phyloP scores from a whole-genome alignment of 257 asterid genomes.

The Schizonepeta tenuifolia region DNA sequence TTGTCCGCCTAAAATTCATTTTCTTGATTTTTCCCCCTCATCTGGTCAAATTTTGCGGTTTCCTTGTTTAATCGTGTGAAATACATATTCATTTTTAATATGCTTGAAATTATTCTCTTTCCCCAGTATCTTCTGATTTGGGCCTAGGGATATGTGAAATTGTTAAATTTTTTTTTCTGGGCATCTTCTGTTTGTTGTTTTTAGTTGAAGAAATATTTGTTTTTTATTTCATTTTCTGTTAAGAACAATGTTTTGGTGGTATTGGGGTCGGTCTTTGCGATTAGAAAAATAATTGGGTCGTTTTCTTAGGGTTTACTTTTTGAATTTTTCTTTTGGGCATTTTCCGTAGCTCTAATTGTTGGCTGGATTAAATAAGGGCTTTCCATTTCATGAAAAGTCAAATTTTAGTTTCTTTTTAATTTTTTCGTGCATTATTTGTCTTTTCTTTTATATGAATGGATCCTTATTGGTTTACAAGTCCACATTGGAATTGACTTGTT shows the following conservation, averaged over 20 bases:
- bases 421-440: conserved; percentile 19
- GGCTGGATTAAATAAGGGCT: conserved; percentile 40
- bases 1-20: conserved; percentile 23
- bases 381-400: conserved; percentile 50
- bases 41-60: conserved; percentile 47
- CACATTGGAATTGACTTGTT: conserved; percentile 30
- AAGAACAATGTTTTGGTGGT: conserved; percentile 34
- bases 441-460: conserved; percentile 14
- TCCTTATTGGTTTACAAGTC: conserved; percentile 28
- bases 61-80: conserved; percentile 35
- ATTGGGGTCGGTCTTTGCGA: conserved; percentile 12
- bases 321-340: not conserved
- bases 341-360: conserved; percentile 32
- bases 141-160: conserved; percentile 23
- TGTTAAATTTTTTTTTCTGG: conserved; percentile 11
- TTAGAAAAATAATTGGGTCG: conserved; percentile 38
- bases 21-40: conserved; percentile 22
- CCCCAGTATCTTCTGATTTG: conserved; percentile 7
- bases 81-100: not conserved
- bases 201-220: not conserved
- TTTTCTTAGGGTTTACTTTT: conserved; percentile 51
- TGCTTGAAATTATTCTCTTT: not conserved
- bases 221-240: conserved; percentile 4
- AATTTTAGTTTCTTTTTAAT: conserved; percentile 4
- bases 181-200: not conserved